Conservation (phyloP, 1,284 basidiomycete genomes). For the Abortiporus biennis region DNA sequence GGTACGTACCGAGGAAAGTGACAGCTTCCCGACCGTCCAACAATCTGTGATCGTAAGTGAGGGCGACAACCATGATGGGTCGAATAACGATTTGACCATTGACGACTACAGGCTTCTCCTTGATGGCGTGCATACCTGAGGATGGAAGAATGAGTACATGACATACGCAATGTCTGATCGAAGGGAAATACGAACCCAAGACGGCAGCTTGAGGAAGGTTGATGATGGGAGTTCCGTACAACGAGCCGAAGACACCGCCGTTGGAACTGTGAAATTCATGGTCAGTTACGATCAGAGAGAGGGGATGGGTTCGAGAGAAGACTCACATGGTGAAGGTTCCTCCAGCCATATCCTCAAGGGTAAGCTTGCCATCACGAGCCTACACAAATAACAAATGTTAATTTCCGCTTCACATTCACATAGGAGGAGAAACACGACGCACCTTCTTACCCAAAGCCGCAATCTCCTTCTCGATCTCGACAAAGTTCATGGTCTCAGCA, state of each 20-base stretch:
- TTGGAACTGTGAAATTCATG: slow-evolving; percentile 64
- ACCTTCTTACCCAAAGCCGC: slow-evolving; percentile 88
- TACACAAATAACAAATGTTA: slow-evolving; percentile 21
- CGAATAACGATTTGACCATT: slow-evolving; percentile 93
- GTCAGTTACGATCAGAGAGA: slow-evolving; percentile 7
- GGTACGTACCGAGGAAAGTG: slow-evolving; percentile 86
- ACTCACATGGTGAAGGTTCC: slow-evolving; percentile 95
- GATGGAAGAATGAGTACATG: background rate
- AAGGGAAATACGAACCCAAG: slow-evolving; percentile 48
- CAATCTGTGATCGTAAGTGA: slow-evolving; percentile 95
- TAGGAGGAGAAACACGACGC: slow-evolving; percentile 14
- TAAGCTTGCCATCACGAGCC: slow-evolving; percentile 93
- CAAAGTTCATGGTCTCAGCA: slow-evolving; percentile 79
- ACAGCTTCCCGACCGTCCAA: slow-evolving; percentile 96
- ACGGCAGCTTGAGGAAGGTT: slow-evolving; percentile 96
- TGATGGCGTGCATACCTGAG: slow-evolving; percentile 92
- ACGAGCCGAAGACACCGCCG: slow-evolving; percentile 96
- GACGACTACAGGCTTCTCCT: slow-evolving; percentile 91
- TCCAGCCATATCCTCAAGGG: slow-evolving; percentile 95
- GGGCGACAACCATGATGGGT: slow-evolving; percentile 93
- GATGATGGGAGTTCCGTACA: slow-evolving; percentile 97
- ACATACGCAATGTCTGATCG: slow-evolving; percentile 1
- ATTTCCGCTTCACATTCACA: background rate
- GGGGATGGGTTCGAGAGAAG: background rate
- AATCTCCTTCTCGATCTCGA: slow-evolving; percentile 94